Percentiles rank a stretch among this genome's conserved stretches.
Evolutionary conservation across 169 alveolate species (phyloP).

Genomic region (Babesia microti): DNA sequence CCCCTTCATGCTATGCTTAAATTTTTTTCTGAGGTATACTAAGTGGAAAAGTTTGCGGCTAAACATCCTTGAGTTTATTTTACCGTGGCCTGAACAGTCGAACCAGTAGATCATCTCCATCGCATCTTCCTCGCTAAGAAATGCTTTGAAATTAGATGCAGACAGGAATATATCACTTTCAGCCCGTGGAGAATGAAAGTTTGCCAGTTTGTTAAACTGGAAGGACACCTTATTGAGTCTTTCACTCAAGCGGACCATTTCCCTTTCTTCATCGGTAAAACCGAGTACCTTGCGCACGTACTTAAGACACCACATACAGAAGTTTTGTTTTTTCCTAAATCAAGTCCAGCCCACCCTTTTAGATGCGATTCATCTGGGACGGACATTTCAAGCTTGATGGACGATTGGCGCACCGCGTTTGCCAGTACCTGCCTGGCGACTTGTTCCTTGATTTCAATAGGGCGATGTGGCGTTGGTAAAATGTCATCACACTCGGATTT

Average conservation of each 20-base stretch:
- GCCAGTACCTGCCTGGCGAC: not conserved
- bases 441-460: not conserved
- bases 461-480: not conserved
- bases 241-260: constrained; percentile 1
- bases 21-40: constrained; percentile 50
- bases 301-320: not conserved
- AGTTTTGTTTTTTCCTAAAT: not conserved
- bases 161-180: constrained; percentile 2
- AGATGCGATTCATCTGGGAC: not conserved
- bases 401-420: not conserved
- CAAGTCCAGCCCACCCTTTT: not conserved
- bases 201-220: constrained; percentile 4
- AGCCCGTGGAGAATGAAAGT: constrained; percentile 9
- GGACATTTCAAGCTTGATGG: no score
- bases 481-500: not conserved
- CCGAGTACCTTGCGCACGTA: no score
- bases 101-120: constrained; percentile 54
- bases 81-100: constrained; percentile 66
- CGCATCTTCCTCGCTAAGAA: constrained; percentile 55
- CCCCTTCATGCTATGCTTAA: constrained; percentile 56
- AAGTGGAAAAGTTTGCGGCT: constrained; percentile 52
- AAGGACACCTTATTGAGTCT: constrained; percentile 2
- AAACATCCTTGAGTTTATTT: constrained; percentile 50
- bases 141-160: not conserved
- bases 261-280: no score